Evolutionary conservation across 176 grass and related monocot species (phyloP).

Genomic region (Elymus sibiricus): DNA sequence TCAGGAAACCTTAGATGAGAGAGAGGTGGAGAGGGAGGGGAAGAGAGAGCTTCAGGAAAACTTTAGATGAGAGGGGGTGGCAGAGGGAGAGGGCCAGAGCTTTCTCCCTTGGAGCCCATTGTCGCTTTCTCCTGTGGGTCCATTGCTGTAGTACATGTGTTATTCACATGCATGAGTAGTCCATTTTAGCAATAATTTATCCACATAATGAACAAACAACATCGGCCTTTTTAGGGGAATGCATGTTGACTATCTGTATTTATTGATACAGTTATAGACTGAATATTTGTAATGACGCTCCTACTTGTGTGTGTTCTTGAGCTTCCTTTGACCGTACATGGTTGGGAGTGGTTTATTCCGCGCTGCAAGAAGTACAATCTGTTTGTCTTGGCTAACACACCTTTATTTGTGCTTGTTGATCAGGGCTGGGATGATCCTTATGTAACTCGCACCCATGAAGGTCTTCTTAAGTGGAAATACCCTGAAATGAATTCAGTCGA

Average conservation of each 20-base stretch:
- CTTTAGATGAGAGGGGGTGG: neutral
- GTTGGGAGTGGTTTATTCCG: neutral
- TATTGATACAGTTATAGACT: neutral
- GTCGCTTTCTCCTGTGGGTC: neutral
- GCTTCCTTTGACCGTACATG: neutral
- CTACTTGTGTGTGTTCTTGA: neutral
- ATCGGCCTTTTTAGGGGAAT: neutral
- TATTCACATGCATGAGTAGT: neutral
- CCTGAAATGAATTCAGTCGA: constrained; percentile 96
- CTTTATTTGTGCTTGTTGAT: constrained; percentile 8
- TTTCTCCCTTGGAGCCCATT: neutral
- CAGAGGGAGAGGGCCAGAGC: neutral
- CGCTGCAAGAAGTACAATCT: neutral
- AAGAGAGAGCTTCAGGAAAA: no score
- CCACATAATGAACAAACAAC: neutral
- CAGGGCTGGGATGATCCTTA: constrained; percentile 99
- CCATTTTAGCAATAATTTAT: neutral
- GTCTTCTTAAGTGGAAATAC: constrained; percentile 98
- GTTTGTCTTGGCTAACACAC: constrained; percentile 25
- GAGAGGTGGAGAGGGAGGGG: neutral
- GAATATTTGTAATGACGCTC: neutral
- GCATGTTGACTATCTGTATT: neutral
- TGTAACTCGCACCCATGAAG: constrained; percentile 91
- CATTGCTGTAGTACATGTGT: neutral
- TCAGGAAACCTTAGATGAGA: neutral